Base-by-base conservation (phyloP, 805 yeast genomes). In the Spathaspora girioi region DNA sequence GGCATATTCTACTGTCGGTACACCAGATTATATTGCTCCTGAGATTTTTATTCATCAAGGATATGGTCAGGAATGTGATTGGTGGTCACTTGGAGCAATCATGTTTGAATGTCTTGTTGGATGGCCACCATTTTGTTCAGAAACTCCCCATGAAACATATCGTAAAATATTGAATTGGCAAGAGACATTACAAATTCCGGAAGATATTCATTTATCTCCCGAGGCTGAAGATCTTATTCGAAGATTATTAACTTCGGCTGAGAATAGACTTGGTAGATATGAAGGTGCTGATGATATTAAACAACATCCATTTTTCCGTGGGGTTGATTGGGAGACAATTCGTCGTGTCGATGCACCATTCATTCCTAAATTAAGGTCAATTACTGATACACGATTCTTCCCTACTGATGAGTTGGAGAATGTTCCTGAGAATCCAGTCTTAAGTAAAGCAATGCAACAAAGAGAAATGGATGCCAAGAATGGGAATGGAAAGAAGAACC, bases 51-150 rank as follows among this genome's bases (percentile, higher is more conserved):
- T 89, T 46, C 90, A 90, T 60, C 94, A 91, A 71, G 97, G 97
- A 5, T 91, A 91, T 68, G 96, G 97, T 11, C 96, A 90, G 70
- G 97, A 91, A 65, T 91, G 97, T 71, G 97, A 91, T 68, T 91
- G 97, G 97, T 91, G 97, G 97, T 87, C 96, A 8, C 71, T 91
- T 44, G 97, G 97, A 29, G 96, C 97, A 1, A 91, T 91, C 64
- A 92, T 91, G 97, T 91, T 87, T 69, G 97, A 91, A 76, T 91
- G 97, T 73, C 73, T 91, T 55, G 88, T 91, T 54, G 97, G 97
- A 31, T 91, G 97, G 96, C 97, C 97, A 23, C 97, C 97, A 45
- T 91, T 91, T 68, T 91, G 97, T 71, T 85, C 94, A 0, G 97
- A 91, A 62, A 88, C 96, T 10, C 96, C 97, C 10, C 96, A 89